A percentile compares a stretch with the other conserved stretches of the same genome.
Conservation (phyloP, 257 asterid species). For the Fraxinus americana region DNA sequence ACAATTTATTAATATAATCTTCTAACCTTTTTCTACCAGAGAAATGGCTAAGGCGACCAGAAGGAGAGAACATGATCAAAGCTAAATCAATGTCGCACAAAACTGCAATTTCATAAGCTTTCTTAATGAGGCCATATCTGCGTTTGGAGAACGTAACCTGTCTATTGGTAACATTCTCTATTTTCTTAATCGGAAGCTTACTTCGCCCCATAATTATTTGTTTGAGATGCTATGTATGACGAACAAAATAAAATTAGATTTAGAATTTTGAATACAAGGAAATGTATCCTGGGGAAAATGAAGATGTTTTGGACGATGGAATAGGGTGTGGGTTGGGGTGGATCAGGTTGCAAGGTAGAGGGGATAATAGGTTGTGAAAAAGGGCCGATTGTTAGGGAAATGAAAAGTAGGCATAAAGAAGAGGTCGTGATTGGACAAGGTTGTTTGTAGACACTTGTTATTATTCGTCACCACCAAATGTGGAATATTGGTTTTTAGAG, state of each 20-base stretch:
- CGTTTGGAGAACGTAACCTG: conserved; percentile 88
- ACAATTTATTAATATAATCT: not conserved
- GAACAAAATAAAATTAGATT: not conserved
- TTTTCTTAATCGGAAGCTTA: conserved; percentile 79
- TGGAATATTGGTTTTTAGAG: conserved; percentile 32
- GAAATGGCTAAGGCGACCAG: conserved; percentile 74
- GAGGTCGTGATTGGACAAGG: conserved; percentile 37
- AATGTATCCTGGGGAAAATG: conserved; percentile 7
- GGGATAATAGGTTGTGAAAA: conserved; percentile 22
- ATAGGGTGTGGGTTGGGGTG: not conserved
- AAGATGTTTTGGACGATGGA: not conserved
- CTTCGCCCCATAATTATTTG: conserved; percentile 63
- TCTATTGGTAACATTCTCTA: conserved; percentile 68
- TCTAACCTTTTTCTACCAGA: conserved; percentile 68
- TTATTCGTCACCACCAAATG: conserved; percentile 30
- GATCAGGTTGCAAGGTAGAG: conserved; percentile 25
- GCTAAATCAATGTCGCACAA: conserved; percentile 74
- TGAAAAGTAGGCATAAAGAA: conserved; percentile 33
- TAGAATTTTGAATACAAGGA: not conserved
- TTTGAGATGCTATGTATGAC: not conserved
- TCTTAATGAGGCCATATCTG: conserved; percentile 74
- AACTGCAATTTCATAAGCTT: conserved; percentile 77
- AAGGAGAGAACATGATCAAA: conserved; percentile 67
- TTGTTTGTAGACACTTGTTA: conserved; percentile 31
- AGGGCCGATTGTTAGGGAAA: conserved; percentile 10